phyloP scores from a whole-genome alignment of 2,329 filamentous ascomycete species.

The Aschersonia sp. region DNA sequence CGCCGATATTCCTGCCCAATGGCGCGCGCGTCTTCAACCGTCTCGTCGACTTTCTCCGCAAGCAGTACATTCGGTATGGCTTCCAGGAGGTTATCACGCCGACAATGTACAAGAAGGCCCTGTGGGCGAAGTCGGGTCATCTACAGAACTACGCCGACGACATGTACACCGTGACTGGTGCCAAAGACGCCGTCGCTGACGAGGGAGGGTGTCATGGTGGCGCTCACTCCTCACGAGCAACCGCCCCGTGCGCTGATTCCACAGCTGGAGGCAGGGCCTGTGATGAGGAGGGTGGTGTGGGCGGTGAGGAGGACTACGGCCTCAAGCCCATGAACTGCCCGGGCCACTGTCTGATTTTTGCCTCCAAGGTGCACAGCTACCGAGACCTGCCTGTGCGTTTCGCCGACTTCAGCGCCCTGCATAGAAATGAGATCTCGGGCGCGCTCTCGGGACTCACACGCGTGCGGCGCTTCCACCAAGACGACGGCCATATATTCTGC shows the following conservation, averaged over 20 bases:
- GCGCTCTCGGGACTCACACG: conserved; percentile 69
- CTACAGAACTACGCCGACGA: conserved; percentile 84
- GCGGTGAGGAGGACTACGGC: conserved; percentile 58
- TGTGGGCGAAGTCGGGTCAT: conserved; percentile 78
- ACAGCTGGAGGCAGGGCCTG: background rate
- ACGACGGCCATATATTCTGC: conserved; percentile 86
- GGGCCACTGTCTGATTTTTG: conserved; percentile 75
- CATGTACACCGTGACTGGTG: conserved; percentile 68
- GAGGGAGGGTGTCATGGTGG: conserved; percentile 24
- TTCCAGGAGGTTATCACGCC: conserved; percentile 83
- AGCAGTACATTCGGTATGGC: conserved; percentile 72
- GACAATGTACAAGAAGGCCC: conserved; percentile 76
- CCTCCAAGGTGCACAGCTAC: conserved; percentile 57
- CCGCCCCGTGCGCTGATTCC: too few species aligned
- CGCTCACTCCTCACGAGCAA: conserved; percentile 7
- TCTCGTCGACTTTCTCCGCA: conserved; percentile 65
- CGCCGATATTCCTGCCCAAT: conserved; percentile 70
- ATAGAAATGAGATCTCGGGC: conserved; percentile 74
- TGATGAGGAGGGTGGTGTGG: conserved; percentile 20
- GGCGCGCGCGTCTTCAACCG: conserved; percentile 75
- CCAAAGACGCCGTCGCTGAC: conserved; percentile 18
- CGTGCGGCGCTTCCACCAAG: conserved; percentile 77
- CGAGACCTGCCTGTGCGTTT: conserved; percentile 70
- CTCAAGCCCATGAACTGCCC: conserved; percentile 92
- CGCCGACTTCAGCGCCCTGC: conserved; percentile 77